phyloP scores from a whole-genome alignment of 1,284 basidiomycete genomes.

The Ceratorhiza oryzae-sativae region DNA sequence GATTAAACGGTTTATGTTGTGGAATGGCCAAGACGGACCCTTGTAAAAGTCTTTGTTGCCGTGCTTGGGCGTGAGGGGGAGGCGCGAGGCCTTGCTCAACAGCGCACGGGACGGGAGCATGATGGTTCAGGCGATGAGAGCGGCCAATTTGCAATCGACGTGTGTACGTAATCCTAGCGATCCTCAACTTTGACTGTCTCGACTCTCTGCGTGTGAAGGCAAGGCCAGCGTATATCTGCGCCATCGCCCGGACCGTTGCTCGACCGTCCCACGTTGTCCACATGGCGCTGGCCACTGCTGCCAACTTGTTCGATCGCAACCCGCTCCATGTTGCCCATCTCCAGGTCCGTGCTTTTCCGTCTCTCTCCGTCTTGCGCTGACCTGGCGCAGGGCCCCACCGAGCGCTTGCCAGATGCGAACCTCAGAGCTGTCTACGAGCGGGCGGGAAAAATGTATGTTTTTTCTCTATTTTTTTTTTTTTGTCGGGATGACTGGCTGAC shows the following conservation, averaged over 20 bases:
- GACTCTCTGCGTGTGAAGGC: neutral
- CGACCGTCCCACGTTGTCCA: neutral
- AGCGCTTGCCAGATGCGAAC: constrained; percentile 28
- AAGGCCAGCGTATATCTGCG: neutral
- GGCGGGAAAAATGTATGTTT: constrained; percentile 36
- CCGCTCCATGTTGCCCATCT: constrained; percentile 35
- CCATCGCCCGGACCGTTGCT: neutral
- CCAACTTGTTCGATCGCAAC: constrained; percentile 26
- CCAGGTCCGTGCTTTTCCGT: neutral
- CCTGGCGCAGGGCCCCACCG: constrained; percentile 20
- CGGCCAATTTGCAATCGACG: constrained; percentile 2
- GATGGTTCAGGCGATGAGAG: neutral
- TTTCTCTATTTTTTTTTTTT: neutral
- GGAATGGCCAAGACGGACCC: constrained; percentile 66
- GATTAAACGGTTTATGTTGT: too few species aligned
- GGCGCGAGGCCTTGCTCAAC: constrained; percentile 65
- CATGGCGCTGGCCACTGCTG: neutral
- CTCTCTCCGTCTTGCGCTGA: neutral
- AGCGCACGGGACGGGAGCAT: constrained; percentile 41
- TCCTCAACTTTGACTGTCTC: neutral
- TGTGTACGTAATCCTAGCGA: neutral
- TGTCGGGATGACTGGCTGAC: too few species aligned
- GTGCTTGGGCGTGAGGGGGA: constrained; percentile 79
- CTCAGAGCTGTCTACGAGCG: constrained; percentile 26
- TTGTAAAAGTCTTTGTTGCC: constrained; percentile 96